Conservation (phyloP, 805 yeast species). For the Monosporozyma yasuniensis region DNA sequence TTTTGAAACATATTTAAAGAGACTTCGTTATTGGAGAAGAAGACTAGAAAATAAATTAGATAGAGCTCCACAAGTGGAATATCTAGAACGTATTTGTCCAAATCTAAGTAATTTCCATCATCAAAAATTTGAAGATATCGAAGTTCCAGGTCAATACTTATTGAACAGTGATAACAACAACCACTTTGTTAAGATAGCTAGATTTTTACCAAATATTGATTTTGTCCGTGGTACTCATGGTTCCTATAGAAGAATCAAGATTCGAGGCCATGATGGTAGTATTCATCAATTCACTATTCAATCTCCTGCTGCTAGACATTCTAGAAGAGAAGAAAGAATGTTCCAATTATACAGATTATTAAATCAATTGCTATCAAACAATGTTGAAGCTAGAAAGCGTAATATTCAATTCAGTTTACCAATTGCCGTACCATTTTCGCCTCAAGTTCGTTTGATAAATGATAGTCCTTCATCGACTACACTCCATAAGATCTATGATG, state of each 20-base stretch:
- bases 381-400: constrained; percentile 83
- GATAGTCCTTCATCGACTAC: constrained; percentile 64
- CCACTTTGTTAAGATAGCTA: constrained; percentile 88
- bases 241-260: constrained; percentile 79
- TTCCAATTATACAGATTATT: constrained; percentile 86
- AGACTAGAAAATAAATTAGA: constrained; percentile 87
- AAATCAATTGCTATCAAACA: constrained; percentile 68
- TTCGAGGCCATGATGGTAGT: constrained; percentile 90
- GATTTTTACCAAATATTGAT: constrained; percentile 84
- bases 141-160: constrained; percentile 93
- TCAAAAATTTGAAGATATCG: constrained; percentile 95
- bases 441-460: constrained; percentile 87
- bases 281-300: constrained; percentile 91
- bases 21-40: constrained; percentile 86
- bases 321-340: constrained; percentile 91
- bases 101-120: constrained; percentile 96
- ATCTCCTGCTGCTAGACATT: constrained; percentile 95
- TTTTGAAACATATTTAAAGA: constrained; percentile 74
- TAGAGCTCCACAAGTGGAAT: constrained; percentile 67
- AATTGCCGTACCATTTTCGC: constrained; percentile 85
- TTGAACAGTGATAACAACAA: constrained; percentile 77
- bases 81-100: constrained; percentile 85
- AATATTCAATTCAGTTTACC: constrained; percentile 81
- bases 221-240: constrained; percentile 83
- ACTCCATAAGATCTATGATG: constrained; percentile 80